Base-by-base conservation (phyloP, 2,329 filamentous ascomycete genomes). In the Fusarium goolgardi region DNA sequence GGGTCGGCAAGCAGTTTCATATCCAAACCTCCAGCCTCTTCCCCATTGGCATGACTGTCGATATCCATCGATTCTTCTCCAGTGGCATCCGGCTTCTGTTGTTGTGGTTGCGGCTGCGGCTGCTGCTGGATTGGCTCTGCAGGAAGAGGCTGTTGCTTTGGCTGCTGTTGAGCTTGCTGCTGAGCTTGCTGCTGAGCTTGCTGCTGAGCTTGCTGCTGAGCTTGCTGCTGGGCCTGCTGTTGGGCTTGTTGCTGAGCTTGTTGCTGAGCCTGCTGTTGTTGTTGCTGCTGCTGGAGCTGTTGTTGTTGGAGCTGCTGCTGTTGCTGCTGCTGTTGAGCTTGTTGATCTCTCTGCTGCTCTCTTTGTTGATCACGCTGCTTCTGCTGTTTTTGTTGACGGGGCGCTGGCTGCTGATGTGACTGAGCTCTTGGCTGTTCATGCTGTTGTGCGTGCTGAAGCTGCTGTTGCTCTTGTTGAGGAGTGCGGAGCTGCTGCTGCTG, bases 11-110 rank as follows among this genome's bases (percentile, higher is more conserved):
- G 73, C 43, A 85, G 73, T 72, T 84, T 86, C 27, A 80, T 77
- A 13, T 85, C 83, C 34, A 84, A 66, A 18, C 79, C 79, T 55
- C 78, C 78, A n/a, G 78, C 75, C 6, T 80, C 81, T 35, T 85
- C 84, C 8, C 75, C 81, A 27, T 85, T 85, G 16, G 78, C 79
- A 35, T 82, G 81, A 41, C 79, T 82, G 55, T 86, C 85, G 53
- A 86, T 79, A 10, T 87, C 85, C 80, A 87, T 84, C 23, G 83
- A 80, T 34, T 85, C 85, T 23, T 79, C 79, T 12, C 78, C 79
- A 59, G 83, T 80, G 7, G 75, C 70, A 40, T 84, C 82, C 57
- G 81, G 80, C 46, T 78, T 77, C 55, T 80, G 78, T 13, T 77
- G 74, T 18, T 77, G 73, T 34, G 80, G 78, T 44, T 80, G 78